phyloP scores from a whole-genome alignment of 345 rosid genomes.

The Lagerstroemia speciosa region DNA sequence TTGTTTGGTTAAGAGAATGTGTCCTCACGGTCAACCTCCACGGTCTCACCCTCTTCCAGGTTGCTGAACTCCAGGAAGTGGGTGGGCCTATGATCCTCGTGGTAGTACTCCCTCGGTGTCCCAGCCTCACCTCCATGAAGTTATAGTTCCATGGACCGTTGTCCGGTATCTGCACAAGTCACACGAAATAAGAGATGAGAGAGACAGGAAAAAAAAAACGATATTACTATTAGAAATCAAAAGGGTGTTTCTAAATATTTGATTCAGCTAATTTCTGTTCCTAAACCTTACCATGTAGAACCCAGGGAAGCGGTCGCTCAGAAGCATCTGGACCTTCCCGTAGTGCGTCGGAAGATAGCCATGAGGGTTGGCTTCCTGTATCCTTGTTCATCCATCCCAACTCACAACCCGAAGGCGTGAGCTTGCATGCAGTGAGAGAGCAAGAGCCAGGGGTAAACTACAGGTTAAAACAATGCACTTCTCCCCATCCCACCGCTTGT shows the following conservation, averaged over 20 bases:
- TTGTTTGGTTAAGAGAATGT: constrained; percentile 65
- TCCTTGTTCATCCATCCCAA: constrained; percentile 97
- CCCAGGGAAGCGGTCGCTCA: constrained; percentile 89
- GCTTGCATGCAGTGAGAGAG: constrained; percentile 85
- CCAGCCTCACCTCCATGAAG: constrained; percentile 98
- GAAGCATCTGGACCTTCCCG: constrained; percentile 97
- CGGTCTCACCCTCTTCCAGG: constrained; percentile 68
- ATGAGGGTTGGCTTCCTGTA: constrained; percentile 85
- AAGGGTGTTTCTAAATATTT: too few species aligned
- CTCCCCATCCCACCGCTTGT: constrained; percentile 98
- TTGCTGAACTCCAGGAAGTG: constrained; percentile 95
- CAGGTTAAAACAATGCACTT: constrained; percentile 90
- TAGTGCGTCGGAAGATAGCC: constrained; percentile 95
- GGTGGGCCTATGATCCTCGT: constrained; percentile 88
- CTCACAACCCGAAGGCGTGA: constrained; percentile 89
- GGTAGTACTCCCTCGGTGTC: constrained; percentile 70
- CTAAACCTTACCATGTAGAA: constrained; percentile 99
- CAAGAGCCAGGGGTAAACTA: constrained; percentile 98
- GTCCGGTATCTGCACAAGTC: too few species aligned
- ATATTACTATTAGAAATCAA: too few species aligned
- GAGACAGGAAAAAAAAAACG: too few species aligned
- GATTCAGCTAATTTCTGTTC: too few species aligned
- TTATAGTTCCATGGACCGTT: constrained; percentile 93
- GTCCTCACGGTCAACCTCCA: constrained; percentile 84
- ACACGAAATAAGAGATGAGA: too few species aligned